Evolutionary conservation across 768 basidiomycete genomes (phyloP), one percentile per base, ranked within the genome.

Genomic region (Psilocybe subaeruginosa): DNA sequence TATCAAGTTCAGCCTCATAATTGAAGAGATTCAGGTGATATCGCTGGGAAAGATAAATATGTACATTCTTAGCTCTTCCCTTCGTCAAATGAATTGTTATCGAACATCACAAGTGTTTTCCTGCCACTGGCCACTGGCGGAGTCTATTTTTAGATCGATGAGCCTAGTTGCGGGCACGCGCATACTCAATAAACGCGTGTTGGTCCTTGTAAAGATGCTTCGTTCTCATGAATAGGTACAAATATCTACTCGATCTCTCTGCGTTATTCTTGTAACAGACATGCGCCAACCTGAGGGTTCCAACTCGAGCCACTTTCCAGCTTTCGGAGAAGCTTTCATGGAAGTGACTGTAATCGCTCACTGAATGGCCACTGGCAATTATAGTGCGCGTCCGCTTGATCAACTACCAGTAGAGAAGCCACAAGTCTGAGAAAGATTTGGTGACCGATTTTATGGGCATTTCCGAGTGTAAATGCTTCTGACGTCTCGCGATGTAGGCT

Each of bases 141-240:
- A 43, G n/a, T 43, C 41, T 43, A 43, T 43, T 43, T 43, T 43
- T 43, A 43, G 41, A 11, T 43, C n/a, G 14, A 12, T n/a, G 41
- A 43, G 41, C 41, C 41, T 43, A 45, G 45, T 60, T 46, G n/a
- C 46, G 52, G 59, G 47, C 59, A 54, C 52, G 53, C 19, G n/a
- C 33, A 39, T 60, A 55, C 59, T 50, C 37, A 37, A 60, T 60
- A 55, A 60, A 55, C 59, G 59, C 59, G 59, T 60, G 59, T 60
- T 54, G 51, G 33, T 53, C 31, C 51, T 30, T 31, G 51, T 33
- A n/a, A 53, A 27, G 14, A 19, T 53, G 46, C 31, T 47, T 55
- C 11, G 35, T 46, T 27, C 47, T 39, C 47, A 37, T 16, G 19
- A 8, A 47, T 27, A 8, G 23, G n/a, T 23, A n/a, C 19, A 6